Base-by-base conservation (phyloP, 441 rosid genomes). In the Omphalea diandra region DNA sequence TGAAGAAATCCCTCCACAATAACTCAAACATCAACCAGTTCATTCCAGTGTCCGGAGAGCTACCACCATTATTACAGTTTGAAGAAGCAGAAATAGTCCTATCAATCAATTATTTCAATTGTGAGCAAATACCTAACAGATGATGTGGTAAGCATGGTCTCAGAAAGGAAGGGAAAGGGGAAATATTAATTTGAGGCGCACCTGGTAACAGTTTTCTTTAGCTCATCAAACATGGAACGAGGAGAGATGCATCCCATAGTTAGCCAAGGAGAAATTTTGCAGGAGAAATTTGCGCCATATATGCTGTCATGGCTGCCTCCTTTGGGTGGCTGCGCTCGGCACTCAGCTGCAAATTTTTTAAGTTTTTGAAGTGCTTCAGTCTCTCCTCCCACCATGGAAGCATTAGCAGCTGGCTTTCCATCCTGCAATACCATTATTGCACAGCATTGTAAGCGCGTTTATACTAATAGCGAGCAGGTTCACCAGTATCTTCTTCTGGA, bases 1-100 rank as follows among this genome's bases (percentile, higher is more conserved):
- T 90, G 87, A 93, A 96, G 90, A 96, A 96, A 91, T 96, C 99
- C 91, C 99, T 91, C 99, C 99, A 96, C 79, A 90, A 36, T 83
- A 91, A 79, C 83, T 96, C 98, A 72, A 83, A 82, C 90, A 82
- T 83, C 85, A 93, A 83, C 98, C 97, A 93, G 86, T 87, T 89
- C 65, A 82, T 77, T 79, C 92, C 95, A 2, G 87, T 74, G 69
- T 83, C 88, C 17, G 87, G 82, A 5, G 89, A 76, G 80, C 75
- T 73, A 52, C 79, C 81, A 11, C 84, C 85, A 24, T 75, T 79
- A 15, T 77, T 79, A 26, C 62, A 55, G 33, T 79, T 80, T 54
- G 83, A 73, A 44, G 79, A 68, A 57, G 83, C 91, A n/a, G 89
- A 76, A 65, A 86, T 68, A 44, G 79, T 72, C 64, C 98, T 91